Evolutionary conservation across 2,329 filamentous ascomycete species (phyloP), one percentile per base, ranked within the genome.

Genomic region (Scorias spongiosa): DNA sequence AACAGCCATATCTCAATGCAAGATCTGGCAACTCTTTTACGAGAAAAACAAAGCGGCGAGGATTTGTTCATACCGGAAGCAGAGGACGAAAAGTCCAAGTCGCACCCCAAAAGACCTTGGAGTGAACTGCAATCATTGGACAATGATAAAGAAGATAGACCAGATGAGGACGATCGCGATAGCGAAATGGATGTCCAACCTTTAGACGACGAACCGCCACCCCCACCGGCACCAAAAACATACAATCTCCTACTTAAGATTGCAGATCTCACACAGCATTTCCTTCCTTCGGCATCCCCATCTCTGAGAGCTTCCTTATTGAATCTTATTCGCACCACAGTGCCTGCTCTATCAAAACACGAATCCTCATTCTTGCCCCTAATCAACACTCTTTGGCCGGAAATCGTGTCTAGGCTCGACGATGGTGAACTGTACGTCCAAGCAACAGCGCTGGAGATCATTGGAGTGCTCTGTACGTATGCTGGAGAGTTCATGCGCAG

Each of bases 311-410:
- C 78, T 28, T 84, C 81, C 1, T 72, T 98, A 2, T 75, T 98
- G 9, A 74, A 77, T 12, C 76, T 96, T 5, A 74, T 96, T 10
- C 67, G 73, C 20, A 85, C 79, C 1, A 80, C 86, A 2, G 74
- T 81, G 4, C 75, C 80, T 1, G 72, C 83, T 1, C 74, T 98
- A 2, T 75, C 81, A 0, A 70, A 69, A 2, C 79, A 95, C 51
- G 83, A 94, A 57, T 79, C 88, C 48, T 76, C 78, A 0, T 95
- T 94, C 58, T 66, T 98, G 1, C 91, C 91, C 0, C 71, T 96
- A 0, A 78, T 96, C 52, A 91, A 96, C 61, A 80, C 82, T 2
- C 69, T 96, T 7, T 98, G 89, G 89, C 87, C 88, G 0, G 81
- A 93, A 6, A 66, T 94, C 5, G 66, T 81, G 1, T 69, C 71